Evolutionary conservation across 495 filamentous ascomycete species (phyloP), one percentile per base, ranked within the genome.

Genomic region (Elasticomyces elasticus): DNA sequence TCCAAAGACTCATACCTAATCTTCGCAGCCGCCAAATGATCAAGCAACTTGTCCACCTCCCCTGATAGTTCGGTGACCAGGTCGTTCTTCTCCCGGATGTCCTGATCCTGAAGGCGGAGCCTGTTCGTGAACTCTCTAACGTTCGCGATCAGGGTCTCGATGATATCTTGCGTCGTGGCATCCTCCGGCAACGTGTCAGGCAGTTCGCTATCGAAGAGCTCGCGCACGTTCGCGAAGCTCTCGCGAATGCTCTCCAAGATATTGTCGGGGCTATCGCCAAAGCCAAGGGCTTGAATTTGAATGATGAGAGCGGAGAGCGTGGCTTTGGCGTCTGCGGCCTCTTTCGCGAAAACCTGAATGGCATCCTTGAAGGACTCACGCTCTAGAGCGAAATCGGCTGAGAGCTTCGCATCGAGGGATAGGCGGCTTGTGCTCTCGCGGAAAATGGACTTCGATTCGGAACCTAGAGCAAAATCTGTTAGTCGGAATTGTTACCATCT

Each of bases 1-100:
- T 83, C 76, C 28, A 76, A 69, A 0, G 73, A 65, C 0, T 54
- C 38, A n/a, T 52, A 55, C 9, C 52, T 56, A 9, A 52, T 25
- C 17, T 66, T 55, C 2, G 30, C 33, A 24, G 66, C 55, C 1
- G 64, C 49, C n/a, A 68, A 50, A 20, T 60, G 62, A 20, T 65
- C 53, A 15, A 66, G 43, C 5, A 67, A 49, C 33, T 51, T 54
- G 23, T 59, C 42, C 37, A 61, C 37, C 42, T 67, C 59, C 11
- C 2, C 28, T 1, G 49, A 15, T 50, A 58, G 19, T 28, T 55
- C 43, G 15, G 31, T 30, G 25, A 56, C 50, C 7, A 59, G 48
- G 33, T 51, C 25, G 19, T 60, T 49, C 26, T 61, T 54, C 12
- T 63, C 52, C 6, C 54, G 43, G 3, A 64, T 30, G 11, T 61